phyloP scores from a whole-genome alignment of 164 flowering plant genomes.

The grape (Vitis vinifera) region ASM3070453v1 NC_081810.1:1723001-1723500 shows the following conservation, averaged over 20 bases:
- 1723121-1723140: conserved; percentile 2
- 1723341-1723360: not conserved
- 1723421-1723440: no score
- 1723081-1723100: conserved; percentile 14
- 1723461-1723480: not conserved
- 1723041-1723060: conserved; percentile 6
- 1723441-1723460: not conserved
- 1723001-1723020: not conserved
- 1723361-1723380: not conserved
- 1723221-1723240: conserved; percentile 3
- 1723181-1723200: conserved; percentile 14
- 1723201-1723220: not conserved
- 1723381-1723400: not conserved
- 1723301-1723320: no score
- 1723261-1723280: not conserved
- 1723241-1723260: not conserved
- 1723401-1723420: not conserved
- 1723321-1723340: conserved; percentile 2
- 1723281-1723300: not conserved
- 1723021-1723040: not conserved
- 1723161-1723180: not conserved
- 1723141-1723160: not conserved
- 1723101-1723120: conserved; percentile 3
- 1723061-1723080: not conserved
- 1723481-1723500: not conserved